Evolutionary conservation across 495 filamentous ascomycete species (phyloP), one percentile per base, ranked within the genome.

Genomic region (Lasiosphaeria hispida): DNA sequence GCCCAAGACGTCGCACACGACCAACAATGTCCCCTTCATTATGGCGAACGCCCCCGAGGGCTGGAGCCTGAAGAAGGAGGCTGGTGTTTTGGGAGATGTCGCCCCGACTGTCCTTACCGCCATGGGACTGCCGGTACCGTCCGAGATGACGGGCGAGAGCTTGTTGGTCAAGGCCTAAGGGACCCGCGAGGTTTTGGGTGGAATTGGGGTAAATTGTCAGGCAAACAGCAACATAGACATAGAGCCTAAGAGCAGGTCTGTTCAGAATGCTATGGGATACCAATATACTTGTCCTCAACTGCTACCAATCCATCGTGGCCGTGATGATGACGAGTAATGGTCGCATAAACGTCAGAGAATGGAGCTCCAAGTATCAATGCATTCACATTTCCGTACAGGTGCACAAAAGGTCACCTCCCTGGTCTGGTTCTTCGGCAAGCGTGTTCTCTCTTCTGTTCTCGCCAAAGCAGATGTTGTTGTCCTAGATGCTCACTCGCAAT

Each of bases 1-100:
- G 67, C 94, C 94, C 44, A 98, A 98, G 84, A 98, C 94, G 11
- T 92, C 90, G 45, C 94, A 98, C 80, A 98, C 94, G 19, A 92
- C 87, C 51, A 98, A 98, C 81, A 90, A 90, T 72, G 94, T 98
- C 49, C 94, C 94, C 10, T 96, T 98, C 76, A 83, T 97, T 66
- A 94, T 98, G 92, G 92, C 90, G 69, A 98, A 97, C 67, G 92
- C 94, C 47, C 94, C 94, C 30, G 81, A 87, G 65, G 88, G 89
- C 62, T 97, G 87, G 87, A 90, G 84, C 64, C 74, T 98, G 68
- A 89, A 90, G 80, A 90, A 92, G 78, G 76, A 81, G 36, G 69
- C 65, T 48, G 94, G 92, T 69, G 95, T 98, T 15, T 77, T 98
- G 51, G 94, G 94, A 50, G 94, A 98, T 72, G 94, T 98, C 45